Base-by-base conservation (phyloP, 176 grass and related monocot species). In the Secale cereale region DNA sequence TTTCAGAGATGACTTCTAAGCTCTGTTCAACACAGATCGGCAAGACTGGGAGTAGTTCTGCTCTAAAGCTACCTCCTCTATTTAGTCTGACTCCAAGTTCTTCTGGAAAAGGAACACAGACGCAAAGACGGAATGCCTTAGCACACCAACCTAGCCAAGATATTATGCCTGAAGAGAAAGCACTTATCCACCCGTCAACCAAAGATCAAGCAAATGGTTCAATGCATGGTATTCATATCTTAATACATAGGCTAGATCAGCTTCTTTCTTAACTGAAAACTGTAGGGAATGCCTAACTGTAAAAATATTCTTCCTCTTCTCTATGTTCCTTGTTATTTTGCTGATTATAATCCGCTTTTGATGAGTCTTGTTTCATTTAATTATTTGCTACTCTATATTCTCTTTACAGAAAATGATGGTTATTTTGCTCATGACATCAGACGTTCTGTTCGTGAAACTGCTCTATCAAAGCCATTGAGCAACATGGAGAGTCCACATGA, bases 71-170 rank as follows among this genome's bases (percentile, higher is more conserved):
- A 67, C 94, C 97, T 59, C 92, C 91, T 81, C 89, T 99, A 73
- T 97, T 99, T 85, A 97, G 97, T 81, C 36, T 94, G 41, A 90
- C 92, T 40, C 94, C 97, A 82, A 92, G 94, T 90, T 90, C 96
- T 74, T 88, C 88, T 59, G 91, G 88, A 50, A 99, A 99, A 92
- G 88, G 70, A 83, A 86, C 70, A 65, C 84, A 92, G 1, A 81
- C 71, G 50, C 86, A 89, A 69, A 99, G 91, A 75, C 83, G 73
- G 48, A 83, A 78, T 90, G 76, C 20, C 6, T 74, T 85, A 71
- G 80, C 79, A 36, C 67, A 45, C 57, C 86, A 92, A 90, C 86
- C 84, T 67, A 91, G 76, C 33, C 90, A 89, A 59, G 93, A 95
- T 82, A 57, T 80, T 67, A 64, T 82, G 23, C 82, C 88, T 2